These are phyloP conservation scores for Chlorella ohadii DNA, from an alignment of 139 green algal species.

Conservation along the genomic window DNA sequence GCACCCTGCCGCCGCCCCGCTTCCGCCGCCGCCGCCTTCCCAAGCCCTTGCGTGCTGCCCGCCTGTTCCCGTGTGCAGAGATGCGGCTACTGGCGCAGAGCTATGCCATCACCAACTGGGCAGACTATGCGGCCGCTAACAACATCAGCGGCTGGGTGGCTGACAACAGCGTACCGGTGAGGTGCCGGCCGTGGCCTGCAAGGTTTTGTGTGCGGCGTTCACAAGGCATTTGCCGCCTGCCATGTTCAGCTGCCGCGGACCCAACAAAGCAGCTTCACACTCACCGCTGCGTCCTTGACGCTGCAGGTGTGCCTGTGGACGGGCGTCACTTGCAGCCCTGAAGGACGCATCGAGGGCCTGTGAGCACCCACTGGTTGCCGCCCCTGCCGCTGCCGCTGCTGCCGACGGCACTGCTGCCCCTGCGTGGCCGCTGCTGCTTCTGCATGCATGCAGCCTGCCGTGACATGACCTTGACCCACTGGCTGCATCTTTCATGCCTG, in stretches of 20 bases:
- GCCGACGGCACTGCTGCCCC: not conserved
- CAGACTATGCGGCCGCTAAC: not conserved
- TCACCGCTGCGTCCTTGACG: too few species aligned
- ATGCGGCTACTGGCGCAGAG: slow-evolving; percentile 11
- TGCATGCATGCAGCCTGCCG: slow-evolving; percentile 6
- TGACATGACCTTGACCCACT: too few species aligned
- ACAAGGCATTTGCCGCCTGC: too few species aligned
- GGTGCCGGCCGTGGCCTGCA: too few species aligned
- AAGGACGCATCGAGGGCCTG: not conserved
- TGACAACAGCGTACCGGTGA: slow-evolving; percentile 9
- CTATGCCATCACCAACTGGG: slow-evolving; percentile 19
- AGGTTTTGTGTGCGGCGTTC: too few species aligned
- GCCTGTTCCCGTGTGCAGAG: not conserved
- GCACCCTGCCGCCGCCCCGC: not conserved
- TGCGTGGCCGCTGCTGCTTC: not conserved
- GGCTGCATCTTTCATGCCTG: not conserved
- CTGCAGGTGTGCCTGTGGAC: slow-evolving; percentile 11
- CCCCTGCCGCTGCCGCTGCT: not conserved
- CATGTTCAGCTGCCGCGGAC: too few species aligned
- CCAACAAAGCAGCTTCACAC: too few species aligned
- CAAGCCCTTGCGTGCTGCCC: not conserved
- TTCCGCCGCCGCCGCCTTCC: not conserved
- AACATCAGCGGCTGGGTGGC: slow-evolving; percentile 14
- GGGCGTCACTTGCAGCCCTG: slow-evolving; percentile 1
- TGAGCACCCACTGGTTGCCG: not conserved